These are phyloP conservation scores for Ustilago loliicola DNA, from an alignment of 1,284 basidiomycete genomes.

Conservation along the genomic window DNA sequence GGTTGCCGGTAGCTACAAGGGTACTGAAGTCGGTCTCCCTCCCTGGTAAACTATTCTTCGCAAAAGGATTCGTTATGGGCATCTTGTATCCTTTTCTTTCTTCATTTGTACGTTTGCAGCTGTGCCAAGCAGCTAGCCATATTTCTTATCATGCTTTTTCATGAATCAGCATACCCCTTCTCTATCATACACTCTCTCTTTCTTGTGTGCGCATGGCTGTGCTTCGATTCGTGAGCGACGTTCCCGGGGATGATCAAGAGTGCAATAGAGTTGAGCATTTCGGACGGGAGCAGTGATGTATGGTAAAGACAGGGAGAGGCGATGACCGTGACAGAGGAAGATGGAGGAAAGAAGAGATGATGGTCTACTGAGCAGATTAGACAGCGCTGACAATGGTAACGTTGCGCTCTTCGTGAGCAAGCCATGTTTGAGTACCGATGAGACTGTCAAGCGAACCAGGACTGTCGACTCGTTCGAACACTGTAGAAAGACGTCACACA, in stretches of 20 bases:
- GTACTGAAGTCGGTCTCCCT: conserved; percentile 52
- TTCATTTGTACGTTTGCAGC: background rate
- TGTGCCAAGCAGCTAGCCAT: conserved; percentile 5
- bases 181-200: background rate
- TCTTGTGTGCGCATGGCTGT: background rate
- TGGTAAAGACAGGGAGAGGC: background rate
- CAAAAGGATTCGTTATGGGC: conserved; percentile 19
- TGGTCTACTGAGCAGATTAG: background rate
- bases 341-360: background rate
- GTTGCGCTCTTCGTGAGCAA: conserved; percentile 50
- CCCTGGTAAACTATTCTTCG: conserved; percentile 44
- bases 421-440: conserved; percentile 48
- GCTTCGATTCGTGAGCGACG: background rate
- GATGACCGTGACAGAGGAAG: background rate
- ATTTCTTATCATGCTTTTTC: background rate
- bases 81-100: conserved; percentile 12
- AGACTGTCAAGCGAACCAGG: conserved; percentile 49
- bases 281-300: background rate
- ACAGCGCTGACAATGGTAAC: conserved; percentile 49
- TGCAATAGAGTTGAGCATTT: background rate
- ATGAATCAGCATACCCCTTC: conserved; percentile 28
- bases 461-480: conserved; percentile 48
- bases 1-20: conserved; percentile 46
- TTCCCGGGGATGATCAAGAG: background rate
- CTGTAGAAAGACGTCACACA: conserved; percentile 6